Evolutionary conservation across 192 early-diverging fungal species (phyloP).

Genomic region (Pilobolus umbonatus): DNA sequence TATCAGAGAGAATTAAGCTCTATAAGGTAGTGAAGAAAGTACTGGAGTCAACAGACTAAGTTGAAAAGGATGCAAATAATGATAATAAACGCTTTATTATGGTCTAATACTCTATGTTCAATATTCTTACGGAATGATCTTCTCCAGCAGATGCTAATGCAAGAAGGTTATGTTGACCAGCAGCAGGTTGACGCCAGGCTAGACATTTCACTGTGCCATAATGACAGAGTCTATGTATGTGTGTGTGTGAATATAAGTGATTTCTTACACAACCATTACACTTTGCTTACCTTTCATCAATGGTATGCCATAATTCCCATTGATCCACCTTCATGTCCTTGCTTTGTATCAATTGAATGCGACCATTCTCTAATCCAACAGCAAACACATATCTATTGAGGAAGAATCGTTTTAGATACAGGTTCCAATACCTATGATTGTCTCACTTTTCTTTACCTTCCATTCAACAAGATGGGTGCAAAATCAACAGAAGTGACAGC

Average conservation of each 20-base stretch:
- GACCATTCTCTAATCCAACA: constrained; percentile 79
- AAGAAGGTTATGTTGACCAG: constrained; percentile 22
- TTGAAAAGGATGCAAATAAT: neutral
- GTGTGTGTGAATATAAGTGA: neutral
- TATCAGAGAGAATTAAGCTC: constrained; percentile 22
- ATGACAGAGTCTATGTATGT: constrained; percentile 45
- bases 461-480: constrained; percentile 42
- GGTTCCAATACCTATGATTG: neutral
- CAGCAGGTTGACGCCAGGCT: constrained; percentile 53
- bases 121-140: constrained; percentile 73
- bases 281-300: constrained; percentile 42
- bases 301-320: constrained; percentile 38
- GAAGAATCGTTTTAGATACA: neutral
- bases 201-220: constrained; percentile 53
- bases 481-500: constrained; percentile 85
- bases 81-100: neutral
- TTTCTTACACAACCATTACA: constrained; percentile 6
- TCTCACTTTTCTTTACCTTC: constrained; percentile 16
- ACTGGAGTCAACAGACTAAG: constrained; percentile 18
- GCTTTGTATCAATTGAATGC: constrained; percentile 53
- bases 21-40: constrained; percentile 27
- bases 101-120: constrained; percentile 34
- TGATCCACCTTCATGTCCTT: constrained; percentile 9
- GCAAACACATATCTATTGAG: constrained; percentile 65
- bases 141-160: constrained; percentile 66